Conservation (phyloP, 1,284 basidiomycete species). For the Xanthoconium separans region DNA sequence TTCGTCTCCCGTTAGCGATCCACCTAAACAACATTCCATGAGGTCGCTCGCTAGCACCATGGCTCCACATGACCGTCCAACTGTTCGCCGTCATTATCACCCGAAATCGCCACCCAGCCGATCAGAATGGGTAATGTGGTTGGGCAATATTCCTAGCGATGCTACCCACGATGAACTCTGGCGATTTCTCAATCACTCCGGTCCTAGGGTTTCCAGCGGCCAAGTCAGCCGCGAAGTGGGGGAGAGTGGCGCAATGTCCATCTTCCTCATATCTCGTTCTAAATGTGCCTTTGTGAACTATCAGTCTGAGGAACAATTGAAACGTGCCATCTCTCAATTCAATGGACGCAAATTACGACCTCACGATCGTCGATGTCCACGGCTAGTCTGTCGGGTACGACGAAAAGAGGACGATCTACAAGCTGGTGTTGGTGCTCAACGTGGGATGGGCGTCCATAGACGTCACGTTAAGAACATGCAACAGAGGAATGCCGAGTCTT, state of each 20-base stretch:
- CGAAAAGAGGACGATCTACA: slow-evolving; percentile 84
- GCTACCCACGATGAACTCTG: slow-evolving; percentile 87
- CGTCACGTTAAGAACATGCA: slow-evolving; percentile 71
- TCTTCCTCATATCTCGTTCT: slow-evolving; percentile 91
- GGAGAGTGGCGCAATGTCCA: slow-evolving; percentile 70
- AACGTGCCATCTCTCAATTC: slow-evolving; percentile 70
- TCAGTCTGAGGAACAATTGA: slow-evolving; percentile 60
- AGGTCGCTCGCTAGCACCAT: not conserved
- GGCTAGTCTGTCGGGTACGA: slow-evolving; percentile 84
- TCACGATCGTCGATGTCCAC: slow-evolving; percentile 70
- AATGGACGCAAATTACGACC: slow-evolving; percentile 68
- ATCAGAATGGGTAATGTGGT: slow-evolving; percentile 97
- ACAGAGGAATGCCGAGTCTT: slow-evolving; percentile 31
- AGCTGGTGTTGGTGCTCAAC: slow-evolving; percentile 89
- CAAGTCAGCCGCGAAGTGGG: slow-evolving; percentile 6
- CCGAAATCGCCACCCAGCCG: slow-evolving; percentile 69
- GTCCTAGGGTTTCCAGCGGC: slow-evolving; percentile 10
- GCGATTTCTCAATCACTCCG: slow-evolving; percentile 71
- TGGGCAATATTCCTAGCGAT: slow-evolving; percentile 85
- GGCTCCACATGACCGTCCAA: slow-evolving; percentile 24
- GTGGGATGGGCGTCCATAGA: slow-evolving; percentile 83
- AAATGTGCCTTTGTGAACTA: slow-evolving; percentile 96
- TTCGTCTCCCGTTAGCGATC: not conserved
- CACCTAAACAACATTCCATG: slow-evolving; percentile 1
- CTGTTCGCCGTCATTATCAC: slow-evolving; percentile 49